Percentiles rank a stretch among this genome's conserved stretches.
Evolutionary conservation across 345 rosid genomes (phyloP).

Genomic region (Cardamine chenopodiifolia): DNA sequence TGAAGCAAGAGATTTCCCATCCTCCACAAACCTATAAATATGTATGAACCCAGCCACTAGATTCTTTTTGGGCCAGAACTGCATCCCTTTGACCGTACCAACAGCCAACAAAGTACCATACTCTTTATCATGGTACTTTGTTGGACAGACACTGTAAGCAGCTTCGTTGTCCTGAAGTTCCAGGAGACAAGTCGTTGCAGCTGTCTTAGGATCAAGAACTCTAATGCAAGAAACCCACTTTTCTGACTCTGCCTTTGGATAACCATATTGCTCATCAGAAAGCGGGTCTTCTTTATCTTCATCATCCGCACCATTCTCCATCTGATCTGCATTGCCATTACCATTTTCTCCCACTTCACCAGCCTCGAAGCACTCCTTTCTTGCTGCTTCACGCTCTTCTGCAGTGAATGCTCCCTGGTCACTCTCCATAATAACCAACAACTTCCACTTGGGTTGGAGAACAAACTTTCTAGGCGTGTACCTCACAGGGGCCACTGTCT

Average conservation of each 20-base stretch:
- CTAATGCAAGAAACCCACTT: conserved; percentile 99
- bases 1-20: conserved; percentile 83
- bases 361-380: conserved; percentile 84
- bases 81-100: conserved; percentile 90
- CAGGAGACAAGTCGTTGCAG: conserved; percentile 79
- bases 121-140: conserved; percentile 95
- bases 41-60: conserved; percentile 79
- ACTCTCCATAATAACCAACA: conserved; percentile 84
- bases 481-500: conserved; percentile 86
- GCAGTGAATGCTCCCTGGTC: conserved; percentile 96
- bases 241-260: conserved; percentile 90
- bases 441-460: conserved; percentile 74
- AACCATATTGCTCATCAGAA: conserved; percentile 96
- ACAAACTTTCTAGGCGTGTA: conserved; percentile 97
- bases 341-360: conserved; percentile 86
- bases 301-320: conserved; percentile 54
- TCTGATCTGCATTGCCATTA: conserved; percentile 57
- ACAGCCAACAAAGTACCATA: conserved; percentile 91
- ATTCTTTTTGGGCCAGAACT: conserved; percentile 84
- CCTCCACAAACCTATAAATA: conserved; percentile 89
- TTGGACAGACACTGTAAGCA: conserved; percentile 89
- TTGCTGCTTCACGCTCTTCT: conserved; percentile 95
- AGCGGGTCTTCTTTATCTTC: conserved; percentile 85
- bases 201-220: conserved; percentile 85
- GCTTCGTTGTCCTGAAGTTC: conserved; percentile 99